Evolutionary conservation across 805 yeast genomes (phyloP).

Genomic region (Clavispora santaluciae): DNA sequence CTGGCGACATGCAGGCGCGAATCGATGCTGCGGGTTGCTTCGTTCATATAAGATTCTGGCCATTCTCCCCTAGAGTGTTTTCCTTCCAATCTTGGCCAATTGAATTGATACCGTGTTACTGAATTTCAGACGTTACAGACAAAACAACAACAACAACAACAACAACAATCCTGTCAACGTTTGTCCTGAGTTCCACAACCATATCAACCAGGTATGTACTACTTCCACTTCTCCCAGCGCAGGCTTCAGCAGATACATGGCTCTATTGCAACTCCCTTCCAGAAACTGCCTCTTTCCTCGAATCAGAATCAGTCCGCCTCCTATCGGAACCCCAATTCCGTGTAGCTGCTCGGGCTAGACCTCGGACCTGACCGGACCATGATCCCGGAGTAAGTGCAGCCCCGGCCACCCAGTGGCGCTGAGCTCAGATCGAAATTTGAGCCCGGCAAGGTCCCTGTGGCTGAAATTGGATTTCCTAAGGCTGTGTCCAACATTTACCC

Average conservation of each 20-base stretch:
- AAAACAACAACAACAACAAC: slow-evolving; percentile 1
- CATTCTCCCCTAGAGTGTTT: not conserved
- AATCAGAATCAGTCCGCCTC: no score
- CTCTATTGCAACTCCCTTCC: no score
- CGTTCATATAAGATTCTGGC: not conserved
- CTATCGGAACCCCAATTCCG: no score
- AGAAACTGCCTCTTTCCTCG: no score
- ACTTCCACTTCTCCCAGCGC: not conserved
- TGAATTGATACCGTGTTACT: not conserved
- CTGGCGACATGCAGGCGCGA: not conserved
- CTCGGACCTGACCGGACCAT: no score
- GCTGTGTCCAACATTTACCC: not conserved
- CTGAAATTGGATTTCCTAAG: no score
- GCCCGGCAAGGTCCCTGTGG: no score
- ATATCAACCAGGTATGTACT: slow-evolving; percentile 2
- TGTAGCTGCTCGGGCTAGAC: no score
- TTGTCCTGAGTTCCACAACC: not conserved
- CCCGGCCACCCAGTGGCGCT: no score
- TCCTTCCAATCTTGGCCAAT: not conserved
- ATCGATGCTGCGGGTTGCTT: slow-evolving; percentile 1
- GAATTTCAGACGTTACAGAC: slow-evolving; percentile 1
- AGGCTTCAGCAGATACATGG: not conserved
- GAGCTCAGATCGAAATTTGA: no score
- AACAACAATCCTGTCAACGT: not conserved
- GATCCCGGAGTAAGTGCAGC: no score